Base-by-base conservation (phyloP, 352 stramenopile genomes). In the Globisporangium spiculum region DNA sequence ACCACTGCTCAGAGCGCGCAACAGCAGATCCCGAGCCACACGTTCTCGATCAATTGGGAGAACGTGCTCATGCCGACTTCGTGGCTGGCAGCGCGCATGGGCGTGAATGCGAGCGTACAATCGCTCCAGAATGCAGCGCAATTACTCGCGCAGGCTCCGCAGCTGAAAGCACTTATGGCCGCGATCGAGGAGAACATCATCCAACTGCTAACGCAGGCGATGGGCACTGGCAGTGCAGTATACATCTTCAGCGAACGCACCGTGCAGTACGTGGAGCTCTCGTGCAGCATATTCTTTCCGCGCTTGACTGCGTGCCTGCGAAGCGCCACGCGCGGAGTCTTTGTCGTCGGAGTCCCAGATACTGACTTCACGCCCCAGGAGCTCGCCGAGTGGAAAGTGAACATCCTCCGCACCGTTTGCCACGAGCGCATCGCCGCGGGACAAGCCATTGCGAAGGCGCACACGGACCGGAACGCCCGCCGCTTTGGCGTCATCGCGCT, bases 261-360 rank as follows among this genome's bases (percentile, higher is more conserved):
- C 1, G 75, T 73, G 8, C 58, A 61, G 36, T 84, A 80, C 65
- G 76, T 89, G 1, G 71, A 84, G 48, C 50, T 78, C 32, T 70
- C 81, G 60, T 80, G 75, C 69, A 76, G 72, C 2, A 57, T 81
- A 22, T 84, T 89, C 56, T 89, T 89, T 57, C 78, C 80, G 20
- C 71, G 77, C 0, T 62, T 89, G 18, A 77, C 73, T 0, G 60
- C 61, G 2, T 76, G 71, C 14, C 67, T 89, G 34, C 61, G 67
- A 7, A 75, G 32, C 55, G 67, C 69, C 52, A 72, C 72, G 14
- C 57, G 16, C 1, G 76, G 80, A 10, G 71, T 89, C 58, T 82
- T 83, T 55, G 76, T 89, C 38, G 58, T 89, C 9, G 80, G 80
- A 1, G 30, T 71, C 4, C 67, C 73, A 16, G 67, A 79, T 53